phyloP scores from a whole-genome alignment of 768 basidiomycete species.

The Rhodocollybia butyracea region DNA sequence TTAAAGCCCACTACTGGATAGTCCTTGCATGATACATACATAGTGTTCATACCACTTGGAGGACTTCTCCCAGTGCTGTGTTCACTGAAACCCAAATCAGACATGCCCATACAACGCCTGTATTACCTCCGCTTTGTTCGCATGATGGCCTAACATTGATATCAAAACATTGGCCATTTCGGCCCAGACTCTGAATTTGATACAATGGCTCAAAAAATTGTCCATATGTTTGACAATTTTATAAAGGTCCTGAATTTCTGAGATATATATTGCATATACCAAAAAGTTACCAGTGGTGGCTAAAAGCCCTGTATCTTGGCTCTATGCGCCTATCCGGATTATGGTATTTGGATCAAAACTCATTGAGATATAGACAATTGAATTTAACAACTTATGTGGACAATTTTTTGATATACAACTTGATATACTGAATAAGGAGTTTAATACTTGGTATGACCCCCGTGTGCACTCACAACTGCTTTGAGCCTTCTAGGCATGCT shows the following conservation, averaged over 20 bases:
- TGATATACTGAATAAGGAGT: background rate
- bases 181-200: too few species aligned
- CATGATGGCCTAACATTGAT: too few species aligned
- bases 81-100: too few species aligned
- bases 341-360: background rate
- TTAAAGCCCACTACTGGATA: too few species aligned
- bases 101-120: too few species aligned
- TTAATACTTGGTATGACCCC: constrained; percentile 4
- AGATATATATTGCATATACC: background rate
- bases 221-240: background rate
- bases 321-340: background rate
- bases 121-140: too few species aligned
- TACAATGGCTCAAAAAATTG: too few species aligned
- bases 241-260: background rate
- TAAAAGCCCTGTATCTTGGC: background rate
- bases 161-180: too few species aligned
- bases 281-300: background rate
- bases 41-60: too few species aligned
- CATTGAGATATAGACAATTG: background rate
- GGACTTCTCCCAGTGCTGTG: too few species aligned
- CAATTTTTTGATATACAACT: background rate
- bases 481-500: constrained; percentile 17
- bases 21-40: too few species aligned
- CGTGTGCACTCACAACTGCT: constrained; percentile 6
- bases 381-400: background rate